Evolutionary conservation across 495 filamentous ascomycete genomes (phyloP), one percentile per base, ranked within the genome.

Genomic region (Staphylotrichum tortipilum): DNA sequence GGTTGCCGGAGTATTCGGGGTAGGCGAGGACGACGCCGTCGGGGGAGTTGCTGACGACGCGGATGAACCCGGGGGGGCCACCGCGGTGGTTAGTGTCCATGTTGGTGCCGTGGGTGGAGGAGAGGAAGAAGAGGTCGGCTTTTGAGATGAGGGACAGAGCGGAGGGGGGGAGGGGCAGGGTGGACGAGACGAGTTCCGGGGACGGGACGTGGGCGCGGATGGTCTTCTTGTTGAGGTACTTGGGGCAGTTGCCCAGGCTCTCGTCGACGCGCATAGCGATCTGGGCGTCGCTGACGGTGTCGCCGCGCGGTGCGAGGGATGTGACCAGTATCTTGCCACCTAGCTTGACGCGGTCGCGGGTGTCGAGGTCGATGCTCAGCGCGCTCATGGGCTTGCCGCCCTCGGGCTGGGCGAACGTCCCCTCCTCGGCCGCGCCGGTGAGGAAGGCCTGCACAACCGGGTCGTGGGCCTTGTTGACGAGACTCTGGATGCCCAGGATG

Each of bases 51-150:
- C 69, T 70, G 0, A 81, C 46, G 21, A 89, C 68, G 21, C 86
- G 75, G 7, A 88, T 68, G 64, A 91, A 89, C 3, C 88, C 88
- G 19, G 74, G 70, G 5, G 84, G 74, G 0, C 88, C 87, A 31
- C 88, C 87, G 21, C 88, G 78, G 53, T 85, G 80, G 59, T 92
- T 92, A n/a, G 82, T 85, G 61, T 90, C 87, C 88, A 94, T 90
- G 54, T 79, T 82, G 18, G 62, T 58, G n/a, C 75, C 73, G 53
- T 83, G 71, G 11, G 74, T 76, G 30, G 78, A 81, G 22, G 84
- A 82, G 15, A 92, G 68, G 62, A 94, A 92, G 53, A 94, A 82
- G 29, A 85, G 66, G 59, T 90, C 88, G 17, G 85, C 78, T 53
- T 80, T 77, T 8, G 53, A 62, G 11, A 94, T 63, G 4, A 91